Conservation (phyloP, 768 basidiomycete genomes). For the Symmetrospora coprosmae region DNA sequence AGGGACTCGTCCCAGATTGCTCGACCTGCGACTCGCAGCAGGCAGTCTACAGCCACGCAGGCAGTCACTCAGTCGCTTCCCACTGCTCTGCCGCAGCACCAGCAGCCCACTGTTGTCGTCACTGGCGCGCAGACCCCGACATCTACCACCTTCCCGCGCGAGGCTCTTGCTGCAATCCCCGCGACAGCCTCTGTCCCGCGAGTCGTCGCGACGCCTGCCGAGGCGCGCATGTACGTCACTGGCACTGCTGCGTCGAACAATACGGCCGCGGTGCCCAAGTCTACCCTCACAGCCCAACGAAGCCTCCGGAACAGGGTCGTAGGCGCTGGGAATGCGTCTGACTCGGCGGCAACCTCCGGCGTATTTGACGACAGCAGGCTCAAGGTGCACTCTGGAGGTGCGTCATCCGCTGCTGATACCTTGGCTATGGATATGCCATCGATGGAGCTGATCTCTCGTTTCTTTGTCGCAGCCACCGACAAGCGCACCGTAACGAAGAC, state of each 20-base stretch:
- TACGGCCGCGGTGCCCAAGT: no score
- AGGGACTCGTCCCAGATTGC: no score
- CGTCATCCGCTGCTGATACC: background rate
- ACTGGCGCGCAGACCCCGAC: slow-evolving; percentile 9
- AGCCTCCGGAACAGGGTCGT: no score
- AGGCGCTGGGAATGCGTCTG: no score
- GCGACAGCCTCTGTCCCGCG: no score
- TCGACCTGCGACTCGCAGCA: no score
- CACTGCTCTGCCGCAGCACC: no score
- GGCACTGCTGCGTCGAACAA: background rate
- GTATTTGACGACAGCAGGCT: slow-evolving; percentile 20
- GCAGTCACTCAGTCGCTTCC: no score
- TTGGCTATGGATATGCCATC: background rate
- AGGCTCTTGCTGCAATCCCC: background rate
- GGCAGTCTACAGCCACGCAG: no score
- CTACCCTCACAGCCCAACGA: no score
- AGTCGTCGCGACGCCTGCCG: slow-evolving; percentile 28
- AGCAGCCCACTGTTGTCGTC: slow-evolving; percentile 17
- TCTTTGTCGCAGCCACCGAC: slow-evolving; percentile 89
- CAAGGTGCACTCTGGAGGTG: slow-evolving; percentile 17
- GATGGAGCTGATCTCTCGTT: no score
- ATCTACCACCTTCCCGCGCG: background rate
- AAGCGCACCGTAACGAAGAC: slow-evolving; percentile 51
- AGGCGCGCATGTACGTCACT: slow-evolving; percentile 7
- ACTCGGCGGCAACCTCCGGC: no score